Base-by-base conservation (phyloP, 1,284 basidiomycete genomes). In the Ustilago nuda region DNA sequence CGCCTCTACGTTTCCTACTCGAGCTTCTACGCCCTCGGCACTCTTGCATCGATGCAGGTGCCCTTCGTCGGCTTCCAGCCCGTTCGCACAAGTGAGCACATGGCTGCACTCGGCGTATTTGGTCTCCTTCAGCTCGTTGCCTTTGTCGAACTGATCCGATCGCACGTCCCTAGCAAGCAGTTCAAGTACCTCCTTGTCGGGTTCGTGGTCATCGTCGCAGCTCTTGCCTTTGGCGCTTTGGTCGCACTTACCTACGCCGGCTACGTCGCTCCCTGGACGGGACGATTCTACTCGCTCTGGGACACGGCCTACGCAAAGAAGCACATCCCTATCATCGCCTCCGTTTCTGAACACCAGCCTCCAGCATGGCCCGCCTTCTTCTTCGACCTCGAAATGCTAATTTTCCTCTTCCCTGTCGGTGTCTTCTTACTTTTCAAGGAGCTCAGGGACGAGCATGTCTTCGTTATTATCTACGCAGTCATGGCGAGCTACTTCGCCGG, bases 281-380 rank as follows among this genome's bases (percentile, higher is more conserved):
- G 97, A 51, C 92, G 97, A 71, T 99, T 99, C 90, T 99, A 99
- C 87, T 98, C 95, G 2, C 89, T 99, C 12, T 99, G 96, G 95
- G 97, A 99, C 87, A 99, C 97, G 1, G 95, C 93, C 41, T 99
- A 99, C 85, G 97, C 96, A 69, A 97, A 97, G 87, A 94, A 93
- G 85, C 93, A 94, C 86, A 94, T 98, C 82, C 95, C 95, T 39
- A 98, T 99, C 88, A 98, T 99, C 84, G 97, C 97, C 7, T 98
- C 96, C 23, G 97, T 98, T 23, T 98, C 95, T n/a, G 97, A 99
- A 87, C 97, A 99, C 88, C 97, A 99, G 87, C 97, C 97, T 15
- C 99, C 97, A 11, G 96, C 97, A 45, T 99, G 97, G 97, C 95
- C 96, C 4, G 92, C 96, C 3, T 99, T 99, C 91, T 99, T 98